phyloP scores from a whole-genome alignment of 2,329 filamentous ascomycete genomes.

The Ceratocystis harringtonii region DNA sequence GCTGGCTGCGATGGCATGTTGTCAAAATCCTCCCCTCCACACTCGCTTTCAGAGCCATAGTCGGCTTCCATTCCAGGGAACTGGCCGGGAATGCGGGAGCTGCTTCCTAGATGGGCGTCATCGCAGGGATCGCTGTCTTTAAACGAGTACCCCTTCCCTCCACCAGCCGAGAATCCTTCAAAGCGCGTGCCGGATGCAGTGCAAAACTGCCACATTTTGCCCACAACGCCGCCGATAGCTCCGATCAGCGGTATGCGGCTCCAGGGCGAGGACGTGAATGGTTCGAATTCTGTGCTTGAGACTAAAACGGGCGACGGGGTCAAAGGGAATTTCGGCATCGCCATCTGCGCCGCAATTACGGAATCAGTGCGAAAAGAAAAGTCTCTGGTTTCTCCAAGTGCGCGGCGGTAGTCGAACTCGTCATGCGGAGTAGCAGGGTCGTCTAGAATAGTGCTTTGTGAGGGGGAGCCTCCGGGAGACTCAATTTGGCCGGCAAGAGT shows the following conservation, averaged over 20 bases:
- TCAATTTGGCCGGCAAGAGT: slow-evolving; percentile 33
- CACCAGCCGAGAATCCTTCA: slow-evolving; percentile 73
- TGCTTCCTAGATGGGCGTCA: slow-evolving; percentile 17
- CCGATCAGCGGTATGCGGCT: slow-evolving; percentile 40
- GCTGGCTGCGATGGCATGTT: slow-evolving; percentile 32
- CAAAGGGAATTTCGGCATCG: neutral
- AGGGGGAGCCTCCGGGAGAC: slow-evolving; percentile 24
- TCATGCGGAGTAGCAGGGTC: slow-evolving; percentile 37
- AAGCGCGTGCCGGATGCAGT: slow-evolving; percentile 46
- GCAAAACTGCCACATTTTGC: slow-evolving; percentile 78
- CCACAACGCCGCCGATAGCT: slow-evolving; percentile 51
- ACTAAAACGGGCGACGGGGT: neutral
- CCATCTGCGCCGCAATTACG: neutral
- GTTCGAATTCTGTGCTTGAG: neutral
- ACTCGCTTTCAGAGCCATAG: slow-evolving; percentile 16
- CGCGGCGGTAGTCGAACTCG: slow-evolving; percentile 40
- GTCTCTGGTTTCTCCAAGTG: slow-evolving; percentile 31
- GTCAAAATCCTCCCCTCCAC: slow-evolving; percentile 21
- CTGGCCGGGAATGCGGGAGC: slow-evolving; percentile 15
- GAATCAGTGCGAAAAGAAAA: neutral
- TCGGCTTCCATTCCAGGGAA: slow-evolving; percentile 17
- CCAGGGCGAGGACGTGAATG: slow-evolving; percentile 24
- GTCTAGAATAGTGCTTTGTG: neutral
- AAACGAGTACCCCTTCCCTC: slow-evolving; percentile 55
- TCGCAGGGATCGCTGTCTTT: slow-evolving; percentile 20